Base-by-base conservation (phyloP, 192 early-diverging fungal species). In the Podila epicladia region DNA sequence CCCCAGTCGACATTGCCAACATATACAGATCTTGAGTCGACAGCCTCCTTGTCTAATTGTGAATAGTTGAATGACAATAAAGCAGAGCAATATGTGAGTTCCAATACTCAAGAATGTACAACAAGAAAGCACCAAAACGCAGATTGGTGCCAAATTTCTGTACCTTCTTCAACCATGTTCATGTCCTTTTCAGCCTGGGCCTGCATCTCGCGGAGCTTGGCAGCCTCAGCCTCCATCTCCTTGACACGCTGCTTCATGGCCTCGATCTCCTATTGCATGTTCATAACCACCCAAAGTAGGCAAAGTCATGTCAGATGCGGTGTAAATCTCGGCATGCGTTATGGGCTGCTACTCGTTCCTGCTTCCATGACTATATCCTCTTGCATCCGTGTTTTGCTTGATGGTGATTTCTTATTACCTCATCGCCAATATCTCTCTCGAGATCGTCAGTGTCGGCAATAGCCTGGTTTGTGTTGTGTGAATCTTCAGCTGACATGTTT, bases 1-100 rank as follows among this genome's bases (percentile, higher is more conserved):
- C 84, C 87, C 86, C 98, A 99, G 83, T 99, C 98, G 31, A 98
- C 97, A 86, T 96, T 98, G 38, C 97, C 96, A 29, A 98, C 94
- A 78, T 97, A 98, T 60, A 97, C 92, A 32, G 97, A 98, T 74
- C 97, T 86, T 19, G 82, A 69, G 57, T 99, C 97, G 24, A 93
- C 91, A 48, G 92, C 92, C 58, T 93, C 92, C 66, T 89, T 90
- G 38, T 91, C 89, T 79, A 75, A 19, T 53, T n/a, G 12, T 28
- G 33, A 26, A 49, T 31, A 57, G 37, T 6, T 64, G 31, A 48
- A 62, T 62, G n/a, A 9, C 45, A 2, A n/a, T 9, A 31, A 45
- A 28, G 15, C 9, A 35, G n/a, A 38, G 20, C 7, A 37, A 22
- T 20, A 35, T 6, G 58, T 62, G 60, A 22, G 57, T 49, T 32